Evolutionary conservation across 306 rosid genomes (phyloP), one percentile per base, ranked within the genome.

Genomic region (Malus asiatica): DNA sequence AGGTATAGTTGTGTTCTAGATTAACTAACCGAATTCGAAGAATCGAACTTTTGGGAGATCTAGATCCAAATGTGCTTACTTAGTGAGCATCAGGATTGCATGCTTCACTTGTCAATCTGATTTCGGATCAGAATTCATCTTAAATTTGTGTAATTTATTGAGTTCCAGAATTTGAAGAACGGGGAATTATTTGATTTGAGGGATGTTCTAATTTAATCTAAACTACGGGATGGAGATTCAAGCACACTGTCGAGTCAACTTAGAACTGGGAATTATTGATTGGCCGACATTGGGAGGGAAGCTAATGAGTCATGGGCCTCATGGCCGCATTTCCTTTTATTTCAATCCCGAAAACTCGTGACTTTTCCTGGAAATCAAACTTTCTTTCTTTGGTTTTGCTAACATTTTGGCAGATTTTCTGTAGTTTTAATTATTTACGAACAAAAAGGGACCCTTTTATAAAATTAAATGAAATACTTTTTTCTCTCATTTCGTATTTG

Each of bases 51-150:
- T 67, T 9, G 13, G 38, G 70, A 86, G 87, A 86, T 86, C 89
- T 80, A 65, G 87, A 86, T 86, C 84, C 84, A 61, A 73, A 61
- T 53, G 46, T 65, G 77, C 74, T 70, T 66, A 61, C 69, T 45
- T 16, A 33, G 68, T 64, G 15, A 32, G 23, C 45, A 20, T 32
- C 23, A 15, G 68, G 68, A 18, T 32, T 76, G 44, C 66, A 35
- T 66, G 44, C 33, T 74, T 53, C 45, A 32, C 55, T 48, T 9
- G 40, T 1, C 44, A 35, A 66, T 75, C 71, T 68, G 81, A 72
- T 81, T 65, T 75, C 73, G 70, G 84, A 84, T 81, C 86, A 68
- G 77, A 79, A 63, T 27, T 75, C 29, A 44, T 73, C 67, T 20
- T 3, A 45, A 73, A 76, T 82, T 84, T 60, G 52, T 82, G 70